A percentile compares a stretch with the other conserved stretches of the same genome.
Conservation (phyloP, 208 protist species). For the Leishmania braziliensis region DNA sequence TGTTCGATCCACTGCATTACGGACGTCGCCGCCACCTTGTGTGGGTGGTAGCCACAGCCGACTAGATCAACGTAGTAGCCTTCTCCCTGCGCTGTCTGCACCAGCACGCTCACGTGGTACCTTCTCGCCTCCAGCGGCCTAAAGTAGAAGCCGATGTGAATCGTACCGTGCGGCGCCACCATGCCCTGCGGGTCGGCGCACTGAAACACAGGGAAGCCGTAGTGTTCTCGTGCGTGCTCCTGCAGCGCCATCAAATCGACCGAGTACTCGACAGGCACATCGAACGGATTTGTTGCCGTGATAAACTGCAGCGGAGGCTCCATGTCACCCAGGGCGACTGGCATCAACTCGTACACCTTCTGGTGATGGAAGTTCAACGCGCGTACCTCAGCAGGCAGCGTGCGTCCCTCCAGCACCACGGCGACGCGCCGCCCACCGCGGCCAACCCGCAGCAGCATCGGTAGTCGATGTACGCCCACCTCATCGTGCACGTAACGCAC, state of each 20-base stretch:
- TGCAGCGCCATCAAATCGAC: conserved; percentile 62
- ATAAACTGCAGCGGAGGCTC: conserved; percentile 86
- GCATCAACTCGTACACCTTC: conserved; percentile 60
- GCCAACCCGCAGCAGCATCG: conserved; percentile 75
- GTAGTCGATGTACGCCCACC: conserved; percentile 79
- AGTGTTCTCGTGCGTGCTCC: conserved; percentile 57
- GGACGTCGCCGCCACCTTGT: conserved; percentile 29
- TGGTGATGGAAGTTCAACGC: conserved; percentile 66
- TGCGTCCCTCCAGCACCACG: conserved; percentile 85
- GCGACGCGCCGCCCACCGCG: conserved; percentile 67
- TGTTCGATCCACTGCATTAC: conserved; percentile 39
- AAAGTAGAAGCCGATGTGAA: conserved; percentile 87
- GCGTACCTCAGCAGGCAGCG: conserved; percentile 54
- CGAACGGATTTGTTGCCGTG: conserved; percentile 70
- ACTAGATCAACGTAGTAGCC: conserved; percentile 72
- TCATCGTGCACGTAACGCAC: conserved; percentile 68
- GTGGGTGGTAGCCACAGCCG: conserved; percentile 84
- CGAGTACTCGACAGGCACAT: conserved; percentile 60
- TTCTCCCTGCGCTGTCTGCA: conserved; percentile 62
- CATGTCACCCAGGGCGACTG: conserved; percentile 89
- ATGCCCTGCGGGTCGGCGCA: conserved; percentile 83
- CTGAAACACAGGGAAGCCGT: conserved; percentile 88
- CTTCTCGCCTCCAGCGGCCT: conserved; percentile 82
- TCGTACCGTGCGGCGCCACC: conserved; percentile 52
- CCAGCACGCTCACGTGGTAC: conserved; percentile 69